Conservation (phyloP, 805 yeast genomes). For the Myxozyma mucilagina region DNA sequence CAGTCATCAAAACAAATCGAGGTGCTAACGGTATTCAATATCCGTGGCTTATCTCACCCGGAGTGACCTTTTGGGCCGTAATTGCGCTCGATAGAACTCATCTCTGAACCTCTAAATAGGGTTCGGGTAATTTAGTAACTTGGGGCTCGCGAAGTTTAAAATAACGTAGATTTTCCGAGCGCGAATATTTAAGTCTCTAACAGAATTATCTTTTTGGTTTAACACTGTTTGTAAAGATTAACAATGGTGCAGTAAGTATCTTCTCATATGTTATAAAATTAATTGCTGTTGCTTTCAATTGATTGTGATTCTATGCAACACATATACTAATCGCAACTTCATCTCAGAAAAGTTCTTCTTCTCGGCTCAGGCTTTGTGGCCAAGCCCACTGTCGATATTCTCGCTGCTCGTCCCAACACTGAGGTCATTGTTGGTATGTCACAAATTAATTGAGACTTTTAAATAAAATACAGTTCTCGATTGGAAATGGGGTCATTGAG, state of each 20-base stretch:
- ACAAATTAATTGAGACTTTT: neutral
- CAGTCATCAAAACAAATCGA: neutral
- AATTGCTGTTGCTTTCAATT: neutral
- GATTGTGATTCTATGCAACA: neutral
- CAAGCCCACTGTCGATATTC: conserved; percentile 94
- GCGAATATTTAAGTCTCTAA: too few relatives aligned
- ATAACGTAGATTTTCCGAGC: too few relatives aligned
- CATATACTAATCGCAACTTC: neutral
- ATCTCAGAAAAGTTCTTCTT: conserved; percentile 28
- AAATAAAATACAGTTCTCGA: too few relatives aligned
- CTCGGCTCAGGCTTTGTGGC: conserved; percentile 86
- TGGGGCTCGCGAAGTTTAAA: too few relatives aligned
- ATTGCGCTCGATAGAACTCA: too few relatives aligned
- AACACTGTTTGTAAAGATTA: too few relatives aligned
- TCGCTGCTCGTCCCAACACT: conserved; percentile 70
- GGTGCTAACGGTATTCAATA: neutral
- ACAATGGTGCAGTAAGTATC: neutral
- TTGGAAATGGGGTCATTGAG: neutral
- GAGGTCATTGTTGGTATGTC: conserved; percentile 73
- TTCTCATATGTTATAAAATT: neutral
- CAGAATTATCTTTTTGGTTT: too few relatives aligned
- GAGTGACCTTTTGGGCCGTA: neutral
- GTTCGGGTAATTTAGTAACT: neutral
- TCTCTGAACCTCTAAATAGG: neutral
- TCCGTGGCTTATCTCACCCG: neutral